A percentile compares a stretch with the other conserved stretches of the same genome.
phyloP scores from a whole-genome alignment of 2,329 filamentous ascomycete species.

The Sarocladium oryzae region DNA sequence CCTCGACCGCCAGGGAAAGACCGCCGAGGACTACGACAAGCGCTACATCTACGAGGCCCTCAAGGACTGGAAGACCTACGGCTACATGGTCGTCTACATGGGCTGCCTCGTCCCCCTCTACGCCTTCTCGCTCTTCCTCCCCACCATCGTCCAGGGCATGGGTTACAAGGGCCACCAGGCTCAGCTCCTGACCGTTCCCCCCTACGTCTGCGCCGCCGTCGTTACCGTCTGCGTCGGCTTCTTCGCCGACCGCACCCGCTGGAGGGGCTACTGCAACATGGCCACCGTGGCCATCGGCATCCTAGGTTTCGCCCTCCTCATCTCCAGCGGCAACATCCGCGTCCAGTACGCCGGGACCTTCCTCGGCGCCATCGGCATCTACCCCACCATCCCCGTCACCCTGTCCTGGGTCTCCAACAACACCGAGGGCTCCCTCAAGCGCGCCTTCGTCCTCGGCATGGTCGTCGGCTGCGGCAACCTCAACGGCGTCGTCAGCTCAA shows the following conservation, averaged over 20 bases:
- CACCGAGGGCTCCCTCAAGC: slow-evolving; percentile 47
- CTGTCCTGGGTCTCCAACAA: slow-evolving; percentile 54
- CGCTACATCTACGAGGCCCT: slow-evolving; percentile 27
- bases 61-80: slow-evolving; percentile 22
- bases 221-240: slow-evolving; percentile 42
- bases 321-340: slow-evolving; percentile 35
- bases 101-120: slow-evolving; percentile 24
- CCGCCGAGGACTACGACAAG: slow-evolving; percentile 26
- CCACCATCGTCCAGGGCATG: slow-evolving; percentile 27
- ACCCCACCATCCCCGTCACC: slow-evolving; percentile 48
- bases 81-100: slow-evolving; percentile 17
- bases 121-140: slow-evolving; percentile 28
- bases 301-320: slow-evolving; percentile 25
- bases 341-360: slow-evolving; percentile 41
- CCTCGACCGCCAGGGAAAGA: slow-evolving; percentile 16
- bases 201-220: slow-evolving; percentile 29
- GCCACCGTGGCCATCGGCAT: slow-evolving; percentile 27
- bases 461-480: slow-evolving; percentile 64
- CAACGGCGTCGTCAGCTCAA: slow-evolving; percentile 57
- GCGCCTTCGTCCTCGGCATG: slow-evolving; percentile 49
- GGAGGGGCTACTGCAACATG: slow-evolving; percentile 43
- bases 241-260: slow-evolving; percentile 65
- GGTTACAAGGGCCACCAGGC: slow-evolving; percentile 26
- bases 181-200: slow-evolving; percentile 29
- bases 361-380: slow-evolving; percentile 34